These are phyloP conservation scores for Kwoniella mangroviensis DNA, from an alignment of 768 basidiomycete species.

Conservation along the genomic window DNA sequence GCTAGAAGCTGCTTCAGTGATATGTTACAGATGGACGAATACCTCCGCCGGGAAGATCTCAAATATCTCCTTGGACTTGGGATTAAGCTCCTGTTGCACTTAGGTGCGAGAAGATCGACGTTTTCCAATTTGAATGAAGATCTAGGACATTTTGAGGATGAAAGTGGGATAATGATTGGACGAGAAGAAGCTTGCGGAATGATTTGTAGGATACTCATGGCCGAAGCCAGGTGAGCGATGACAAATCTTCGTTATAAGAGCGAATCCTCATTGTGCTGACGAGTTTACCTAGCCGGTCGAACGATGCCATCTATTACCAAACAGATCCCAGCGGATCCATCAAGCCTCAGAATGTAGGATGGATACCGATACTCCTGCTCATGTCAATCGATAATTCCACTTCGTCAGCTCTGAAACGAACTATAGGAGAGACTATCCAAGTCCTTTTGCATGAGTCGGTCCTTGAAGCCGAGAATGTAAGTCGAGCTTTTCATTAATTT, in stretches of 20 bases:
- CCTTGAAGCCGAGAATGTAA: neutral
- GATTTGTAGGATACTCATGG: slow-evolving; percentile 3
- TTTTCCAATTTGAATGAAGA: neutral
- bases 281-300: too few relatives aligned
- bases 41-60: neutral
- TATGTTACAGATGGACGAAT: neutral
- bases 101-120: neutral
- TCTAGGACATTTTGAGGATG: neutral
- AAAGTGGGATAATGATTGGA: neutral
- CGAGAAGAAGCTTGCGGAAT: slow-evolving; percentile 1
- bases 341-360: neutral
- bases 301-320: too few relatives aligned
- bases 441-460: neutral
- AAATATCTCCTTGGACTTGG: neutral
- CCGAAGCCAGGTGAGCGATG: slow-evolving; percentile 3
- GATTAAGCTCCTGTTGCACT: neutral
- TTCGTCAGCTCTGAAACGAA: slow-evolving; percentile 6
- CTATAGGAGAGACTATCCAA: slow-evolving; percentile 9
- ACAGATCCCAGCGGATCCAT: neutral
- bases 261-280: neutral
- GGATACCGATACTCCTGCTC: slow-evolving; percentile 21
- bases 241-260: neutral
- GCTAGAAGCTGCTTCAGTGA: neutral
- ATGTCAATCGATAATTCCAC: slow-evolving; percentile 21
- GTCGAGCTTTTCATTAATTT: neutral